Conservation (phyloP, 345 rosid species). For the Erodium maritimum region DNA sequence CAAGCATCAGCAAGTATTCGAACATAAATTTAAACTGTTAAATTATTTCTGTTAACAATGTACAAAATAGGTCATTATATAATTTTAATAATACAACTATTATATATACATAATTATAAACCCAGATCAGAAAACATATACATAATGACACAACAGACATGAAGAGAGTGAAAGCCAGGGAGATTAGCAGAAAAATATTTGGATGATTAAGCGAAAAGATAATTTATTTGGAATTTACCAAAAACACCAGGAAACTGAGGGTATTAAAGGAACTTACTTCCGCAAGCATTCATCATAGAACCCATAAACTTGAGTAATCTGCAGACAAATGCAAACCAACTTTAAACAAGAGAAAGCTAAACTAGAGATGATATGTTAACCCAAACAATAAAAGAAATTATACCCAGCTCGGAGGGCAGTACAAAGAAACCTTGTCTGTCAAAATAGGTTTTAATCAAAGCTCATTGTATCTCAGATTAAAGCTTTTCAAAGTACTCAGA, state of each 20-base stretch:
- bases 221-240: neutral
- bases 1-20: neutral
- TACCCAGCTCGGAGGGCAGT: neutral
- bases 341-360: neutral
- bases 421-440: neutral
- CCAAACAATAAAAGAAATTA: neutral
- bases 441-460: neutral
- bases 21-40: no score
- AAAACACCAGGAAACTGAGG: neutral
- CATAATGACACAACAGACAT: neutral
- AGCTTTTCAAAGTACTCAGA: neutral
- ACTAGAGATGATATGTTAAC: neutral
- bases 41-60: no score
- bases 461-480: neutral
- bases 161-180: neutral
- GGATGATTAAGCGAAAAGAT: neutral
- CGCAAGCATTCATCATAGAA: neutral
- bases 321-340: neutral
- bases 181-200: neutral
- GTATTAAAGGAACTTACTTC: neutral
- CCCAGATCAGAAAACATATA: neutral
- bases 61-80: no score
- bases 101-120: no score
- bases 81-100: no score
- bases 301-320: neutral